phyloP scores from a whole-genome alignment of 148 eudicot species.

The Rhododendron griersonianum region DNA sequence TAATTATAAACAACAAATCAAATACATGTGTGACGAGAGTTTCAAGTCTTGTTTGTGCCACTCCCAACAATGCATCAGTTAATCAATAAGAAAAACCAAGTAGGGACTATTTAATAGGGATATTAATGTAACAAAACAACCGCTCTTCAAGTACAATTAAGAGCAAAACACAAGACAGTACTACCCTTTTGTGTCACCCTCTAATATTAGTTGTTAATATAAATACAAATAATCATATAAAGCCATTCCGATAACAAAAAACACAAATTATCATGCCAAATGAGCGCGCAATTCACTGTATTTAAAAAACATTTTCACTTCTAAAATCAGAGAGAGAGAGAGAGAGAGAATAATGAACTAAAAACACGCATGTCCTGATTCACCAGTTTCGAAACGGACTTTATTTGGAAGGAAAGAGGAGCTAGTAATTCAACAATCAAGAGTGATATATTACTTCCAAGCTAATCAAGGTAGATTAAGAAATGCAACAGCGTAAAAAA shows the following conservation, averaged over 20 bases:
- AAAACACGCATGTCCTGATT: neutral
- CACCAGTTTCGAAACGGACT: neutral
- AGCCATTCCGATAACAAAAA: neutral
- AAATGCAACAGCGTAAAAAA: neutral
- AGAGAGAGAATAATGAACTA: neutral
- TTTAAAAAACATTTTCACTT: neutral
- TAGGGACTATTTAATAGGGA: neutral
- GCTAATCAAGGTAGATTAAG: neutral
- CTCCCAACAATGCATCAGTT: neutral
- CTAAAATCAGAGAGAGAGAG: neutral
- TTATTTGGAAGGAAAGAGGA: neutral
- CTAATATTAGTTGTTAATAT: neutral
- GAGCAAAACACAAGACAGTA: neutral
- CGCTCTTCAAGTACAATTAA: conserved; percentile 2
- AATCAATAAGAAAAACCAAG: neutral
- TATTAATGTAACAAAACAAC: conserved; percentile 1
- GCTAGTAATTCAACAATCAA: neutral
- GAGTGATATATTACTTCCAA: neutral
- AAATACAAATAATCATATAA: neutral
- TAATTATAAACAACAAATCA: neutral
- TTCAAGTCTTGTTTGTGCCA: neutral
- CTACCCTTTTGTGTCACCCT: neutral
- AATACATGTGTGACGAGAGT: neutral
- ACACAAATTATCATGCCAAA: neutral
- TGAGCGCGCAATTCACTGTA: neutral